Base-by-base conservation (phyloP, 768 basidiomycete species). In the Mycena sanguinolenta region DNA sequence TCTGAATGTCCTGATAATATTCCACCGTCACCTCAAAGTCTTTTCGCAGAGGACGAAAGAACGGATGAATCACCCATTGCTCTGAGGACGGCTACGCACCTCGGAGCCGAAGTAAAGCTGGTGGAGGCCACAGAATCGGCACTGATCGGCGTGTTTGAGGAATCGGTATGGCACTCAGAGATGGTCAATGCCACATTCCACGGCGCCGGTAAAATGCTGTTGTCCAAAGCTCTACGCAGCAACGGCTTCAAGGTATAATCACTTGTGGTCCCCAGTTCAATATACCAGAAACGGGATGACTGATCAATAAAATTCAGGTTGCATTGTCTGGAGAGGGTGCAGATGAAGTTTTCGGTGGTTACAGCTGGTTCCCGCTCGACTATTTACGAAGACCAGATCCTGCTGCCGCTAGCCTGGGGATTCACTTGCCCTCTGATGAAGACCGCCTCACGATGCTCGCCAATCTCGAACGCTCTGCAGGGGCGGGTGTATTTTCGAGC, bases 21-120 rank as follows among this genome's bases (percentile, higher is more conserved):
- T 25, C 42, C 12, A 49, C 38, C 52, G 17, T 21, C 25, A 8
- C 10, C 32, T 34, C 4, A 34, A 34, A 27, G 38, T 38, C 13
- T 10, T n/a, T n/a, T n/a, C n/a, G 27, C 46, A 70, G 69, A 70
- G 53, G 64, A 65, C 59, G 57, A 28, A 14, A 38, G 3, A 3
- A 64, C 62, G 12, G 71, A 72, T 49, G 72, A 73, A 30, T 36
- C 63, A 2, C 68, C 69, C 2, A 55, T 69, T 38, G 73, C 71
- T 25, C 32, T 30, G 2, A 58, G 63, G 10, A 74, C 62, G 3
- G 71, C 74, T 2, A 63, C 38, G 4, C 53, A 60, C 34, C 34
- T 70, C n/a, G 68, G 63, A 16, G 68, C 68, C 34, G 63, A 70
- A 16, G 36, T 58, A 8, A 44, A 44, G 25, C 36, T 36, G 25